Base-by-base conservation (phyloP, 1,284 basidiomycete genomes). In the Crucibulum parvulum region DNA sequence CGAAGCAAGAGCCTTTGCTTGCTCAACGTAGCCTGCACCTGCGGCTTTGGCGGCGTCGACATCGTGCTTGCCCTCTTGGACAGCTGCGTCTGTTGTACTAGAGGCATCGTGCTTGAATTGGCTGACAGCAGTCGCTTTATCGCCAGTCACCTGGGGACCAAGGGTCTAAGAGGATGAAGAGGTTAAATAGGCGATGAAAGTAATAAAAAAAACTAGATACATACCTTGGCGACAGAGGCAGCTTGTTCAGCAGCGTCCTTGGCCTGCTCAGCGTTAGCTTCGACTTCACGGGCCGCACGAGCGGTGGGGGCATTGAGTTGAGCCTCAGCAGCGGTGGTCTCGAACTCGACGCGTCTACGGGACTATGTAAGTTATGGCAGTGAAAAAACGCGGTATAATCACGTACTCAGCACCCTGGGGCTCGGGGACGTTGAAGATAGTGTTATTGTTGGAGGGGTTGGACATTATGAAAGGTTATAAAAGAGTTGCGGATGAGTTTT, bases 241-340 rank as follows among this genome's bases (percentile, higher is more conserved):
- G 83, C 82, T 53, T 84, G 73, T 46, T 75, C 66, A 0, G 84
- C 85, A 7, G 73, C 86, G 7, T 77, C 70, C 36, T 82, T 79
- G 1, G 74, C 77, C n/a, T 77, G 69, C 34, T 80, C 75, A 0
- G 83, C 84, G 31, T 55, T 55, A 24, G 13, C 16, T 31, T 55
- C 53, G 60, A 74, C 74, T 60, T 80, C 63, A n/a, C 68, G 70
- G 4, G 83, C 81, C 15, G 80, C 72, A 36, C 67, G 43, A 10
- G 69, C 39, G 51, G 74, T 84, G 3, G 82, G 80, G 2, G 86
- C 83, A 59, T 86, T 75, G 2, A 77, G 74, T 57, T 82, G 80
- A 7, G 83, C 83, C 57, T 78, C 72, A 2, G 80, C 84, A 24
- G 84, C 86, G 34, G 82, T 81, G 3, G 85, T 87, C 65, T 83